phyloP scores from a whole-genome alignment of 768 basidiomycete species.

The Ramaria sp. region DNA sequence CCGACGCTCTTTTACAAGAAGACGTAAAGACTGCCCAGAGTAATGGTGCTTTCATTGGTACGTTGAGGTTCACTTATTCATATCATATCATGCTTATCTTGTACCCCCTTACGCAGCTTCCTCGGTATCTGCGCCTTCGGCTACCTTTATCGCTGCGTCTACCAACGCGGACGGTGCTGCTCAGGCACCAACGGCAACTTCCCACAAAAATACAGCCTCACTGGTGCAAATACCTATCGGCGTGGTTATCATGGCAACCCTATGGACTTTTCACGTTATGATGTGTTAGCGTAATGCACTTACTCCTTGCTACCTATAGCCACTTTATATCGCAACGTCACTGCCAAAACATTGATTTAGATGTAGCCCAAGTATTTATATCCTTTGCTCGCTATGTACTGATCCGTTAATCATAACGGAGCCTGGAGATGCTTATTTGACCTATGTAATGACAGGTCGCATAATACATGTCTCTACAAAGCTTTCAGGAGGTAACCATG shows the following conservation, averaged over 20 bases:
- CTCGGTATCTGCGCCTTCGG: background rate
- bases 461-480: too few species aligned
- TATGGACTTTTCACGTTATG: background rate
- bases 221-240: background rate
- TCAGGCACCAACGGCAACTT: background rate
- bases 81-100: background rate
- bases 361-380: too few species aligned
- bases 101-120: background rate
- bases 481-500: too few species aligned
- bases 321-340: too few species aligned
- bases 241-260: background rate
- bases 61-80: background rate
- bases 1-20: background rate
- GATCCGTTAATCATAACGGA: too few species aligned
- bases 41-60: conserved; percentile 2
- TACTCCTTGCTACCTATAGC: too few species aligned
- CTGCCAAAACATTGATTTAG: too few species aligned
- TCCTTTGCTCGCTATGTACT: too few species aligned
- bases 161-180: conserved; percentile 1
- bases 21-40: background rate
- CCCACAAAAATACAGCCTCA: background rate
- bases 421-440: too few species aligned
- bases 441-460: too few species aligned
- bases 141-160: background rate
- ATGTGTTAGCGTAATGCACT: background rate